phyloP scores from a whole-genome alignment of 352 stramenopile species.

The Thalassiosira hispida region DNA sequence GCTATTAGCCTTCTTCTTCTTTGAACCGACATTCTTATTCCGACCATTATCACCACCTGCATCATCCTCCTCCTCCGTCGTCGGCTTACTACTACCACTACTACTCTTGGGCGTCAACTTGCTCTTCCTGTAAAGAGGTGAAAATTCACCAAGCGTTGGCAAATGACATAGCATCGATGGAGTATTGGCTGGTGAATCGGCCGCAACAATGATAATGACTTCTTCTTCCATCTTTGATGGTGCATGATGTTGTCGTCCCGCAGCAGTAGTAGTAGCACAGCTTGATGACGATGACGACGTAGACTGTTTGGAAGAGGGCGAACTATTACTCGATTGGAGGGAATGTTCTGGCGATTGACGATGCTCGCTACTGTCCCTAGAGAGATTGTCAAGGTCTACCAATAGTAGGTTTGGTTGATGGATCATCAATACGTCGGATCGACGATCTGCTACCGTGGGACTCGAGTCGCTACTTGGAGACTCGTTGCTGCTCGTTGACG shows the following conservation, averaged over 20 bases:
- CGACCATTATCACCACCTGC: too few relatives aligned
- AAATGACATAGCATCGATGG: not conserved
- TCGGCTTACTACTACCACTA: not conserved
- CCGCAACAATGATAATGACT: not conserved
- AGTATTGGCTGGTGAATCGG: not conserved
- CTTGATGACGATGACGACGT: not conserved
- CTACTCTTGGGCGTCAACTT: too few relatives aligned
- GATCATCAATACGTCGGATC: too few relatives aligned
- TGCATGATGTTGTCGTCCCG: too few relatives aligned
- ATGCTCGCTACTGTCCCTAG: slow-evolving; percentile 6
- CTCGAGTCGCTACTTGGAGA: too few relatives aligned
- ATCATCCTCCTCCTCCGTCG: not conserved
- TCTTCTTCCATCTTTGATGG: too few relatives aligned
- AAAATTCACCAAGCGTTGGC: not conserved
- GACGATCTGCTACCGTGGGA: too few relatives aligned
- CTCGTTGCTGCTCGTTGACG: too few relatives aligned
- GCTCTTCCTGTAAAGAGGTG: not conserved
- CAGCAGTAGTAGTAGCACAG: too few relatives aligned
- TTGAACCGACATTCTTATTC: too few relatives aligned
- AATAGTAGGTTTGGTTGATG: not conserved
- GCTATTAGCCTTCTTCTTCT: too few relatives aligned
- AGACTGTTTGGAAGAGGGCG: not conserved
- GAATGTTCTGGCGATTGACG: slow-evolving; percentile 4
- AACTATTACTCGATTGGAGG: not conserved
- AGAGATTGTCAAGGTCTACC: not conserved